Conservation (phyloP, 1,139 yeast genomes). For the Hanseniaspora sp. region DNA sequence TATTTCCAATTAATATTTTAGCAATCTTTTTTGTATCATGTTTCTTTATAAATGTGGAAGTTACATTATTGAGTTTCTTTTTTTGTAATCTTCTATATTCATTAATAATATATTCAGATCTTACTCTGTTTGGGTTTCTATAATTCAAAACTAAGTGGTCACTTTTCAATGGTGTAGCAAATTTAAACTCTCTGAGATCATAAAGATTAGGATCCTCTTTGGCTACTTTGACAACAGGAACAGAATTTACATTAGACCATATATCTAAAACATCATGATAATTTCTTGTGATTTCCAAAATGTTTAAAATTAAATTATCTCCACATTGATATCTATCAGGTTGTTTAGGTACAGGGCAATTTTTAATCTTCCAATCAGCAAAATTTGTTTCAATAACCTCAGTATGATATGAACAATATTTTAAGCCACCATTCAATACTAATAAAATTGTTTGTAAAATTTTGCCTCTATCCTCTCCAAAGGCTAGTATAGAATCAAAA, state of each 20-base stretch:
- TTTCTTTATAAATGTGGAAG: not conserved
- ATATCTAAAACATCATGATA: not conserved
- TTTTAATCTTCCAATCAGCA: not conserved
- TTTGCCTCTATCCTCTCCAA: not conserved
- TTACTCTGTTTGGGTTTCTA: not conserved
- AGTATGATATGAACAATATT: not conserved
- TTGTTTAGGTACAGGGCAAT: not conserved
- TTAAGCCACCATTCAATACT: not conserved
- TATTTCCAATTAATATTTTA: not conserved
- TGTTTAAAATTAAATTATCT: not conserved
- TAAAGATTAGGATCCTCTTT: slow-evolving; percentile 1
- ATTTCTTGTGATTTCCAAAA: not conserved
- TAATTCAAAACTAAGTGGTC: not conserved
- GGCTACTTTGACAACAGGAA: not conserved
- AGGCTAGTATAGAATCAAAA: not conserved
- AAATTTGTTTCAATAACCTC: not conserved
- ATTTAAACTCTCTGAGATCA: not conserved
- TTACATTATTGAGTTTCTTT: not conserved
- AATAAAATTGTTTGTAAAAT: not conserved
- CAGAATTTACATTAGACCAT: not conserved
- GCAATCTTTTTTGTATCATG: not conserved
- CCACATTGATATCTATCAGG: slow-evolving; percentile 3
- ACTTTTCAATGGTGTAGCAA: not conserved
- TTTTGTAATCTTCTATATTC: not conserved
- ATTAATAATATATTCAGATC: not conserved